Evolutionary conservation across 148 eudicot genomes (phyloP).

Genomic region (Diospyros kaki): DNA sequence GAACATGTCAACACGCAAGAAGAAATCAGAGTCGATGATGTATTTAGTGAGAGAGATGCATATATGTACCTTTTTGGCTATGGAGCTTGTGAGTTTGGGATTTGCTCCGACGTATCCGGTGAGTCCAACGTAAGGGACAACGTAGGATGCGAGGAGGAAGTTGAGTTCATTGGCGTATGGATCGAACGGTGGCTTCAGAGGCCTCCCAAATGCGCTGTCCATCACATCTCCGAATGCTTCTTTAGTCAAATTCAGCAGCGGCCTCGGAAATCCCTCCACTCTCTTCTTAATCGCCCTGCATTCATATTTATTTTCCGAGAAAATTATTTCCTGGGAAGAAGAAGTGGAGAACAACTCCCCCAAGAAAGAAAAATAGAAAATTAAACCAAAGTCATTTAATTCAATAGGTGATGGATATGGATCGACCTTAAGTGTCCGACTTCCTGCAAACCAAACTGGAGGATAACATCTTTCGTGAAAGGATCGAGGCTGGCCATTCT

Average conservation of each 20-base stretch:
- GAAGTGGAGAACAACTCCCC: too few species aligned
- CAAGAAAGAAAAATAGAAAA: too few species aligned
- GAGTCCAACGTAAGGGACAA: slow-evolving; percentile 84
- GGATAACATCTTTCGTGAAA: slow-evolving; percentile 47
- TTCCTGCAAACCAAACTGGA: slow-evolving; percentile 73
- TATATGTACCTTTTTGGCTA: slow-evolving; percentile 25
- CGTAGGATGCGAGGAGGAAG: slow-evolving; percentile 69
- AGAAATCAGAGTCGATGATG: too few species aligned
- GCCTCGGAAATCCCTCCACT: slow-evolving; percentile 71
- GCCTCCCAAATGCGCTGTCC: slow-evolving; percentile 54
- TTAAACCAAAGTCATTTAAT: too few species aligned
- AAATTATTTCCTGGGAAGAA: too few species aligned
- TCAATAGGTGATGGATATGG: too few species aligned
- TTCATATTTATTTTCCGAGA: too few species aligned
- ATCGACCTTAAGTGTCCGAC: slow-evolving; percentile 59
- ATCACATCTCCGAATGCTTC: slow-evolving; percentile 53
- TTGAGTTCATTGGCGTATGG: slow-evolving; percentile 72
- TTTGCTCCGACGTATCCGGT: slow-evolving; percentile 86
- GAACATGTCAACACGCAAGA: too few species aligned
- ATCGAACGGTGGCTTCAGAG: slow-evolving; percentile 62
- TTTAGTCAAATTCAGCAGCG: slow-evolving; percentile 49
- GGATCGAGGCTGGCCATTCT: slow-evolving; percentile 56
- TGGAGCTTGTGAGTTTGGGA: slow-evolving; percentile 41
- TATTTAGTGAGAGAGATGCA: too few species aligned
- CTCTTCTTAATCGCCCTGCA: slow-evolving; percentile 46